Base-by-base conservation (phyloP, 2,329 filamentous ascomycete species). In the Penicillium olsonii region DNA sequence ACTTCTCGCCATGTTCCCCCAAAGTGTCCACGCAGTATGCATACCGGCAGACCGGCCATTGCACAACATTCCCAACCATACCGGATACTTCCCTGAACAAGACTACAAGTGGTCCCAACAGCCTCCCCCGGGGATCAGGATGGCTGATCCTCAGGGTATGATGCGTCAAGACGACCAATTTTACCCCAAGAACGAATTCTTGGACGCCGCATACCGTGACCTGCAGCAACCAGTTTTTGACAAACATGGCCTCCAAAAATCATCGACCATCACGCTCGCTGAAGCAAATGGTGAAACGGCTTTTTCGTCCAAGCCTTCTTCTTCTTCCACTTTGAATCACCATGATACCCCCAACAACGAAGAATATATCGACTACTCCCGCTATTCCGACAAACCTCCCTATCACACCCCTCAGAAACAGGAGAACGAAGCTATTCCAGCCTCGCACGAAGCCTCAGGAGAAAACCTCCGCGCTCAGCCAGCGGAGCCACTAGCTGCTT, bases 1-100 rank as follows among this genome's bases (percentile, higher is more conserved):
- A 20, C 78, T 97, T 12, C 75, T 95, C 12, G 68, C 72, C 1
- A 75, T 84, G 57, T 94, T 95, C 54, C 89, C 90, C 7, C 48
- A 55, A 14, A 54, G 63, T 29, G 50, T 56, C 15, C 43, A 5
- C 45, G 45, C 50, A 22, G 50, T 54, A 18, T 46, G 57, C 42
- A 38, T 50, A 40, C 42, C 53, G 37, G 45, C 53, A 39, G 50
- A 41, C 20, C 54, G 49, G 19, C 35, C 47, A 38, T 7, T 50
- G 17, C 42, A 45, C 17, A 39, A 24, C 1, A 19, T 29, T 26
- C 14, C 37, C 33, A 50, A 41, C 15, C 38, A 53, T 4, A 24
- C 42, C 4, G 19, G 29, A 11, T 44, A 53, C 7, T 26, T 55
- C 10, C 29, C 53, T 15, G 54, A 52, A 26, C 34, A 24, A 7